Conservation (phyloP, 73 alveolate species). For the Symbiodinium natans region DNA sequence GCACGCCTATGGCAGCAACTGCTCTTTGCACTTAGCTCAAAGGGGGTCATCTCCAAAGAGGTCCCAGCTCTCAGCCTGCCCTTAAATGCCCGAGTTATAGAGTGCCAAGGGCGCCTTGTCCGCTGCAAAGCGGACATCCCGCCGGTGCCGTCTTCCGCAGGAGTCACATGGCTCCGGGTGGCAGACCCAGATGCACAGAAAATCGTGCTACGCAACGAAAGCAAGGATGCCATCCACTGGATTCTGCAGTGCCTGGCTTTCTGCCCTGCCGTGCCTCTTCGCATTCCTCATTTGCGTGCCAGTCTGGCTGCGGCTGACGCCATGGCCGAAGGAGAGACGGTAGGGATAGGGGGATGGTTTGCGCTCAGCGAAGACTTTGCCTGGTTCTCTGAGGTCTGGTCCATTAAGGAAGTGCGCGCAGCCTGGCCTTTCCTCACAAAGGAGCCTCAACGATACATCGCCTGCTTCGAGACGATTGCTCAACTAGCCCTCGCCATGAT, state of each 20-base stretch:
- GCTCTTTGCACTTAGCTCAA: no score
- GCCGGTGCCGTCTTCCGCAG: background rate
- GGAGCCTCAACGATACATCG: background rate
- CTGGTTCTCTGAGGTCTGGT: background rate
- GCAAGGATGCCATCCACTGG: no score
- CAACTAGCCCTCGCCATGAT: no score
- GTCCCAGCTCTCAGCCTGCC: background rate
- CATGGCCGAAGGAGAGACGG: background rate
- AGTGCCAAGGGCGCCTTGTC: background rate
- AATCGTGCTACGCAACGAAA: no score
- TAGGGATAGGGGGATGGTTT: background rate
- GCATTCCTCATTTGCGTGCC: background rate
- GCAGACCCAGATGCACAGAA: background rate
- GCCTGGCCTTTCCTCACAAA: background rate
- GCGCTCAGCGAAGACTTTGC: no score
- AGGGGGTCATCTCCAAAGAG: background rate
- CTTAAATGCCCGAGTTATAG: background rate
- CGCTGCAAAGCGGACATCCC: background rate
- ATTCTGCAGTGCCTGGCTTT: no score
- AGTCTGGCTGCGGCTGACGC: background rate
- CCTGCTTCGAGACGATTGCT: background rate
- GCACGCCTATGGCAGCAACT: no score
- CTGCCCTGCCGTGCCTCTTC: no score
- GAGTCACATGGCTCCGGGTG: background rate
- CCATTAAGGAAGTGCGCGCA: background rate